Conservation (phyloP, 192 early-diverging fungal species). For the Funneliformis geosporum region DNA sequence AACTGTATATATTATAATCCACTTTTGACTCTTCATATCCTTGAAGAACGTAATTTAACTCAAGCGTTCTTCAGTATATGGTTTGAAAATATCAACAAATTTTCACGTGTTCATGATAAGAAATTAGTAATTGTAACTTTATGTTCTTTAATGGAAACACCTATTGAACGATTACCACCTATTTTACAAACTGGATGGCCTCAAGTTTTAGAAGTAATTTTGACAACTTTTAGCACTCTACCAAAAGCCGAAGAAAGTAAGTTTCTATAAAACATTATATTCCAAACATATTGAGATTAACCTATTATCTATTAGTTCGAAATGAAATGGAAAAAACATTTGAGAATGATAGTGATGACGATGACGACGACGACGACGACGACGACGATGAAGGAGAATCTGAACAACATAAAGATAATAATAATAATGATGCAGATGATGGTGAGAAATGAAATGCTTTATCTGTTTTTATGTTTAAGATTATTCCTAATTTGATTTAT, state of each 20-base stretch:
- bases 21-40: constrained; percentile 63
- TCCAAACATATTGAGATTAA: constrained; percentile 25
- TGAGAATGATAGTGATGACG: constrained; percentile 56
- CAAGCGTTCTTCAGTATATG: constrained; percentile 79
- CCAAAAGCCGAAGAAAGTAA: constrained; percentile 67
- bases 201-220: constrained; percentile 70
- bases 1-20: constrained; percentile 92
- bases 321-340: constrained; percentile 54
- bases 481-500: neutral
- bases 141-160: constrained; percentile 71
- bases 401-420: constrained; percentile 60
- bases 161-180: constrained; percentile 68
- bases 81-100: constrained; percentile 71
- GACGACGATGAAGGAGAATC: constrained; percentile 54
- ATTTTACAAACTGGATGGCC: constrained; percentile 73
- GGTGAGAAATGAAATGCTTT: constrained; percentile 41
- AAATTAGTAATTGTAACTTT: constrained; percentile 86
- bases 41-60: constrained; percentile 80
- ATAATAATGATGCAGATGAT: constrained; percentile 54
- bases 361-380: constrained; percentile 49
- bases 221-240: constrained; percentile 76
- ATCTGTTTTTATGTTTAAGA: constrained; percentile 11
- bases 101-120: constrained; percentile 91
- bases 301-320: constrained; percentile 40
- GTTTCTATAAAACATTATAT: neutral